These are phyloP conservation scores for Williopsis jadinii DNA, from an alignment of 1,139 yeast genomes.

Conservation along the genomic window DNA sequence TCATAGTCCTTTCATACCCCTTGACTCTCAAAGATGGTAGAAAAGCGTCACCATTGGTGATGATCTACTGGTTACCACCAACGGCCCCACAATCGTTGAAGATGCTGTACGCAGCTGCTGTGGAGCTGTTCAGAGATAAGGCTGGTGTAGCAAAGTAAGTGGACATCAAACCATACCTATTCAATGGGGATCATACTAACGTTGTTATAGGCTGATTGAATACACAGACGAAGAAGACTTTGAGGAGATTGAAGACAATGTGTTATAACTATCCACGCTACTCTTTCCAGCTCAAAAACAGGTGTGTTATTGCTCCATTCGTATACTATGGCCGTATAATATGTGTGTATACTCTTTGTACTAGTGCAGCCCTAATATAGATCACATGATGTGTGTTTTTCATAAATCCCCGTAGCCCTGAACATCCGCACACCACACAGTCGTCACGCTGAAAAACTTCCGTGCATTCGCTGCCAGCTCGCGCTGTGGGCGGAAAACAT, in stretches of 20 bases:
- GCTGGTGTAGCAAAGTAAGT: constrained; percentile 68
- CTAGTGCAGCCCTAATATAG: not conserved
- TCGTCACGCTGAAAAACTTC: not conserved
- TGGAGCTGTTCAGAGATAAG: constrained; percentile 68
- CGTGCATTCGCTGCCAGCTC: not conserved
- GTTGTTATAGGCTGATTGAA: constrained; percentile 35
- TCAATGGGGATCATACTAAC: constrained; percentile 15
- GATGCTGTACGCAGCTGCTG: constrained; percentile 89
- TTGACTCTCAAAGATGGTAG: constrained; percentile 64
- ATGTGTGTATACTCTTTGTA: too few species aligned
- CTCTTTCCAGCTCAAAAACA: too few species aligned
- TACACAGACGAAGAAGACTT: constrained; percentile 58
- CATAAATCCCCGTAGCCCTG: too few species aligned
- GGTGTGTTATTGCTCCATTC: too few species aligned
- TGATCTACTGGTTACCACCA: constrained; percentile 81
- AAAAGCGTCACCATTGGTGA: constrained; percentile 62
- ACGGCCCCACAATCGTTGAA: constrained; percentile 71
- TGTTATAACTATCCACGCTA: constrained; percentile 5
- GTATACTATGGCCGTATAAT: too few species aligned
- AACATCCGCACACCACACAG: too few species aligned
- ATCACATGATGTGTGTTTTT: not conserved
- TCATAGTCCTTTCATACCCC: constrained; percentile 73
- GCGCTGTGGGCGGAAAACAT: not conserved
- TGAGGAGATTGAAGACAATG: constrained; percentile 36
- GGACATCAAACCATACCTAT: not conserved